Conservation (phyloP, 1,284 basidiomycete genomes). For the Rhodotorula sp. region DNA sequence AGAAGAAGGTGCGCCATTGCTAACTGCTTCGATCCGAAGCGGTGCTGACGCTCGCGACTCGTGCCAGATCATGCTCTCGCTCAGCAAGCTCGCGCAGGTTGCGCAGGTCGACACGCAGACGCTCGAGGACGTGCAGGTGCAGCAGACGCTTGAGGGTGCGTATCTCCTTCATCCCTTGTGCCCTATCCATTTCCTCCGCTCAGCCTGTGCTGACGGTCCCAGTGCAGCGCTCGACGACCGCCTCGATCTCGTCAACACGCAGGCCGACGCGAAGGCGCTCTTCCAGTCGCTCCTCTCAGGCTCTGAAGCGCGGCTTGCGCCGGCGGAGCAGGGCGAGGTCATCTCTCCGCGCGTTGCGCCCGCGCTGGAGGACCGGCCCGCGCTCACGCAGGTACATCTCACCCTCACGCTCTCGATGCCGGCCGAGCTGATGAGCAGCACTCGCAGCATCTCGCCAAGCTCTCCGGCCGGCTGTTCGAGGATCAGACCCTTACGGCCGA, state of each 20-base stretch:
- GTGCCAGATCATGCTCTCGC: slow-evolving; percentile 79
- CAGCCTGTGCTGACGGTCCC: slow-evolving; percentile 30
- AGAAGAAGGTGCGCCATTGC: slow-evolving; percentile 64
- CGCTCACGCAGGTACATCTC: slow-evolving; percentile 18
- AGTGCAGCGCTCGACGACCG: slow-evolving; percentile 54
- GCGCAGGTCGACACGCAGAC: slow-evolving; percentile 62
- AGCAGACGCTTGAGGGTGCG: slow-evolving; percentile 50
- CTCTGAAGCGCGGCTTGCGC: slow-evolving; percentile 43
- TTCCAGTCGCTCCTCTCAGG: slow-evolving; percentile 38
- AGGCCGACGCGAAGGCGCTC: slow-evolving; percentile 51
- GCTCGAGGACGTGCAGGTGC: slow-evolving; percentile 42
- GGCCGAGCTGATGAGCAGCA: background rate
- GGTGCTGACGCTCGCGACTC: background rate
- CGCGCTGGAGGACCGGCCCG: slow-evolving; percentile 19
- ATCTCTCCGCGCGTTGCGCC: slow-evolving; percentile 24
- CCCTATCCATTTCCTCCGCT: background rate
- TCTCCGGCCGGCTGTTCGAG: slow-evolving; percentile 48
- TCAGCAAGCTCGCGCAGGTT: slow-evolving; percentile 83
- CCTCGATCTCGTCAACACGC: slow-evolving; percentile 60
- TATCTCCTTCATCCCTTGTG: too few relatives aligned
- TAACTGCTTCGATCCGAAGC: too few relatives aligned
- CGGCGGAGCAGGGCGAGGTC: slow-evolving; percentile 53
- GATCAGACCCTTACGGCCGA: slow-evolving; percentile 54
- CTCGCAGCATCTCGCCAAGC: slow-evolving; percentile 41
- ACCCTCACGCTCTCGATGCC: background rate